A percentile compares a stretch with the other conserved stretches of the same genome.
These are phyloP conservation scores for Mortierella sp. DNA, from an alignment of 371 early-diverging fungal species.

Conservation along the genomic window DNA sequence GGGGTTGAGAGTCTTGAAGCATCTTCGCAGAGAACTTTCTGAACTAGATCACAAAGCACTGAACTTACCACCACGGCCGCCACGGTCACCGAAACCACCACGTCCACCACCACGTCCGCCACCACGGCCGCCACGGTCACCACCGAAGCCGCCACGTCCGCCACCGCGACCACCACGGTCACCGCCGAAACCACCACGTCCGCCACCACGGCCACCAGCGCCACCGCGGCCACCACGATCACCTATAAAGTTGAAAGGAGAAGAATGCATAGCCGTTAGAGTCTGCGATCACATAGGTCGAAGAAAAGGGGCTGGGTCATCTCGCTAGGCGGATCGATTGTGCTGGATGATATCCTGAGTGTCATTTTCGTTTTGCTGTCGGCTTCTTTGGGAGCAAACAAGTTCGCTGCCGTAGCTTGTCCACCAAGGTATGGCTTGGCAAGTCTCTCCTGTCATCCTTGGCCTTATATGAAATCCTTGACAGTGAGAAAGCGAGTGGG, in stretches of 20 bases:
- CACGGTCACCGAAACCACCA: constrained; percentile 61
- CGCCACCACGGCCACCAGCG: constrained; percentile 42
- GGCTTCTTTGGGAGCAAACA: not conserved
- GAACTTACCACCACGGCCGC: constrained; percentile 63
- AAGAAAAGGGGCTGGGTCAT: not conserved
- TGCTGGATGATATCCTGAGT: not conserved
- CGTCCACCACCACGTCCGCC: constrained; percentile 63
- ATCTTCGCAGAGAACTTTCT: constrained; percentile 23
- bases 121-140: constrained; percentile 58
- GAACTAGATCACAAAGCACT: constrained; percentile 45
- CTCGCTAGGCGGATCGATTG: not conserved
- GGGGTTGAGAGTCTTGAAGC: constrained; percentile 13
- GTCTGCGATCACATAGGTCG: not conserved
- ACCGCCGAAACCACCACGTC: constrained; percentile 56
- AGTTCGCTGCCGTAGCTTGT: not conserved
- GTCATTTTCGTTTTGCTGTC: not conserved
- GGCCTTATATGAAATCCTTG: not conserved
- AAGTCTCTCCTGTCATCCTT: not conserved
- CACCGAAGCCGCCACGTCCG: constrained; percentile 59
- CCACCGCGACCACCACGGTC: constrained; percentile 48
- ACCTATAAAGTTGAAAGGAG: constrained; percentile 39
- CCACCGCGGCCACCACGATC: constrained; percentile 61
- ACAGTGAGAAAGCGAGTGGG: not conserved
- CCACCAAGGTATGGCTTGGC: not conserved
- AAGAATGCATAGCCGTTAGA: constrained; percentile 3